A percentile compares a stretch with the other conserved stretches of the same genome.
Conservation (phyloP, 495 filamentous ascomycete species). For the Penicillium roqueforti region DNA sequence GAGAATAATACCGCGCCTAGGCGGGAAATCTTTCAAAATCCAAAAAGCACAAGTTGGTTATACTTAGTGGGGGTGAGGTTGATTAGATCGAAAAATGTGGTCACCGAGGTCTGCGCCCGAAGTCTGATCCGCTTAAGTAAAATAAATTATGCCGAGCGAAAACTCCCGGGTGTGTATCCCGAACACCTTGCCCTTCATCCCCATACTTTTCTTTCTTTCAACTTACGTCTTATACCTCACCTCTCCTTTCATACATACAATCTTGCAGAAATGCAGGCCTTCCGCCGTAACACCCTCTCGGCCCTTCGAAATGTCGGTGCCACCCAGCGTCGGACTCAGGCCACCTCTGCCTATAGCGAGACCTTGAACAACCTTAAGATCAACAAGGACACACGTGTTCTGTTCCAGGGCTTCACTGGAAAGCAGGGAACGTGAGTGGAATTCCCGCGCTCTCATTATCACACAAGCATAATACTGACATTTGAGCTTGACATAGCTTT, state of each 20-base stretch:
- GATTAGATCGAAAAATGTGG: constrained; percentile 30
- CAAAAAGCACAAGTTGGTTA: background rate
- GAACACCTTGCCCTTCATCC: constrained; percentile 24
- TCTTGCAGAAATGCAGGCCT: constrained; percentile 50
- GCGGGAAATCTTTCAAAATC: background rate
- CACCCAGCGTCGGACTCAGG: constrained; percentile 58
- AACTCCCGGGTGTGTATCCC: constrained; percentile 34
- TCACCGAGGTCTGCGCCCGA: constrained; percentile 29
- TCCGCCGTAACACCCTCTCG: constrained; percentile 48
- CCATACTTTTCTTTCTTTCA: constrained; percentile 17
- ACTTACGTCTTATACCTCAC: constrained; percentile 25
- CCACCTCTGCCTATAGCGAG: constrained; percentile 65
- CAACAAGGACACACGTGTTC: constrained; percentile 83
- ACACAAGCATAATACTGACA: constrained; percentile 38
- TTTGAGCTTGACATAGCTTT: constrained; percentile 60
- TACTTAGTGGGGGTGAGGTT: constrained; percentile 16
- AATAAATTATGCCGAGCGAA: constrained; percentile 43
- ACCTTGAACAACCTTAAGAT: constrained; percentile 91
- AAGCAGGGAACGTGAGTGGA: constrained; percentile 93
- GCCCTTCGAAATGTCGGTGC: constrained; percentile 46
- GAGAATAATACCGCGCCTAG: constrained; percentile 9
- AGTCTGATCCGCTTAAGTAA: constrained; percentile 41
- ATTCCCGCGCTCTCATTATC: background rate
- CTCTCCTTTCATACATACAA: constrained; percentile 14
- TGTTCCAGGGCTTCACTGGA: constrained; percentile 97